Base-by-base conservation (phyloP, 345 rosid species). In the Brassica rapa region DNA sequence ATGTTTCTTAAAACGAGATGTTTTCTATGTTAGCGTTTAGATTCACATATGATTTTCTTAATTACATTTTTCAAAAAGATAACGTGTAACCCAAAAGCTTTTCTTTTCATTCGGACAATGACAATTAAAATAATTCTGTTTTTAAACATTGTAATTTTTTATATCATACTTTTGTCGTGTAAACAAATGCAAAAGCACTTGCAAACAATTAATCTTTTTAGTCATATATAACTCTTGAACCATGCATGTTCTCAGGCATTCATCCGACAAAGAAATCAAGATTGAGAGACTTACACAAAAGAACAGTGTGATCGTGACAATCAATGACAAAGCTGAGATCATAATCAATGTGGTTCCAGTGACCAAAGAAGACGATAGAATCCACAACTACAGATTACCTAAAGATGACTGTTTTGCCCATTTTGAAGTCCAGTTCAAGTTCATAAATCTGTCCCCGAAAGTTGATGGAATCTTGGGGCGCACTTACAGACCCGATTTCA, bases 391-490 rank as follows among this genome's bases (percentile, higher is more conserved):
- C 75, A 85, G 79, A 61, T 41, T 89, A 23, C 90, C 91, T n/a
- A 57, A 53, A 1, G 12, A 85, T 32, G 83, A 89, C 76, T 85
- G 90, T 46, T 87, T 91, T 32, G 87, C 85, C 39, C 92, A 89
- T 82, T 69, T 88, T 66, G 90, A 89, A 33, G 85, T 87, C n/a
- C 90, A 89, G 53, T 87, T 88, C 77, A 84, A 77, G 33, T 87
- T 87, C 83, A 75, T 59, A 0, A 73, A 83, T 66, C 62, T 87
- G 4, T 89, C 91, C n/a, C 63, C 87, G 0, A 76, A 82, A 64
- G 86, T 88, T 21, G 88, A 89, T 29, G 91, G 90, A 70, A 88
- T 86, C 39, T 81, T 89, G 16, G 93, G 92, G 27, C 81, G 87
- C 80, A 91, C 90, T 24, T 81, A 84, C 64, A 69, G 71, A 69